Evolutionary conservation across 106 monocot genomes (phyloP).

Genomic region (Phalaenopsis equestris): DNA sequence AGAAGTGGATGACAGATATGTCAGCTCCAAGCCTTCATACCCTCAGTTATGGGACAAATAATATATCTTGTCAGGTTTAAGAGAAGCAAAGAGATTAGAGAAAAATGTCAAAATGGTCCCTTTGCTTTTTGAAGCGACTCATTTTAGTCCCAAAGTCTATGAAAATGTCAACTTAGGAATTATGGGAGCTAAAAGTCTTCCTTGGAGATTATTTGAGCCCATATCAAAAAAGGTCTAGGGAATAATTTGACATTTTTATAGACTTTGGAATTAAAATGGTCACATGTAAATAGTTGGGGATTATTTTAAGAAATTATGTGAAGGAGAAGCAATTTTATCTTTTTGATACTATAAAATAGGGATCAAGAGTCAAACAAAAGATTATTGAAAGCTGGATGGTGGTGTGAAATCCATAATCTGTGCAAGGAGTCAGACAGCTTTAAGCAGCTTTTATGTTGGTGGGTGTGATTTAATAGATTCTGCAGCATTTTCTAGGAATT

Average conservation of each 20-base stretch:
- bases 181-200: too few relatives aligned
- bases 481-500: background rate
- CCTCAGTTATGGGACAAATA: slow-evolving; percentile 85
- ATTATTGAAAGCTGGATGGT: background rate
- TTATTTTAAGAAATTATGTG: too few relatives aligned
- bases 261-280: too few relatives aligned
- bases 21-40: slow-evolving; percentile 46
- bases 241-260: too few relatives aligned
- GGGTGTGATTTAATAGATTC: background rate
- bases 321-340: background rate
- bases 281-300: too few relatives aligned
- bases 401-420: background rate
- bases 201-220: too few relatives aligned
- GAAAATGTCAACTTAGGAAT: too few relatives aligned
- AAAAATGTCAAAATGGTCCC: too few relatives aligned
- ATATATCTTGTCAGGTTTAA: slow-evolving; percentile 47
- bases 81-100: too few relatives aligned
- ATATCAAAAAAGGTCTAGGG: too few relatives aligned
- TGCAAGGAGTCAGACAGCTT: background rate
- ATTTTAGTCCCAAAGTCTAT: too few relatives aligned
- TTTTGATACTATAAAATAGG: background rate
- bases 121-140: too few relatives aligned
- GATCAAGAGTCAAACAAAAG: background rate
- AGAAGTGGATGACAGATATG: slow-evolving; percentile 85
- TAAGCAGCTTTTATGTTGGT: background rate